phyloP scores from a whole-genome alignment of 2,329 filamentous ascomycete species.

The Fusarium devonianum region DNA sequence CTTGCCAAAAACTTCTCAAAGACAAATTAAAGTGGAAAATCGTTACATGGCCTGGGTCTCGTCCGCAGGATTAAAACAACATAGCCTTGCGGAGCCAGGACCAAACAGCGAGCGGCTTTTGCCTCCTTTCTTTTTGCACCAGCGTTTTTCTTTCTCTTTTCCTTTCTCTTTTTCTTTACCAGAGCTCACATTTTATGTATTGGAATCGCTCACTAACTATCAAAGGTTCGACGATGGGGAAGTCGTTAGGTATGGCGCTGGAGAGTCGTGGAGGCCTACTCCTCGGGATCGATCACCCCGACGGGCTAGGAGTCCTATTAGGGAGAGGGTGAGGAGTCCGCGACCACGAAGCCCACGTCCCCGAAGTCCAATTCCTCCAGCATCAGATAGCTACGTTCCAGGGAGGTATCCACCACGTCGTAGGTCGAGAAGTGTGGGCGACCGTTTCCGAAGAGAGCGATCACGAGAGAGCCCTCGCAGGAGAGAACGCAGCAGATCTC shows the following conservation, averaged over 20 bases:
- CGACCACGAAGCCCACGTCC: slow-evolving; percentile 51
- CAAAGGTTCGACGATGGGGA: slow-evolving; percentile 67
- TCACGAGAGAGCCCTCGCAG: slow-evolving; percentile 50
- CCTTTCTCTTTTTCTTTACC: not conserved
- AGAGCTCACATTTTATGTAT: not conserved
- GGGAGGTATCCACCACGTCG: slow-evolving; percentile 52
- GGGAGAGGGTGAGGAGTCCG: slow-evolving; percentile 46
- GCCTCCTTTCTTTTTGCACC: slow-evolving; percentile 5
- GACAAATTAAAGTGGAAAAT: too few species aligned
- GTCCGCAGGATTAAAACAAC: not conserved
- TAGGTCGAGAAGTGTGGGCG: slow-evolving; percentile 52
- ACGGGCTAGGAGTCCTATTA: slow-evolving; percentile 44
- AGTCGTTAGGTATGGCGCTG: slow-evolving; percentile 67
- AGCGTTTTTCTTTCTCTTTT: slow-evolving; percentile 7
- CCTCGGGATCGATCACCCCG: slow-evolving; percentile 58
- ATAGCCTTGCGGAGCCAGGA: not conserved
- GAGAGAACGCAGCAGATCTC: slow-evolving; percentile 48
- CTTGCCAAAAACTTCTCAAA: too few species aligned
- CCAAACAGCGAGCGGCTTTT: not conserved
- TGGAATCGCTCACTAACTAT: slow-evolving; percentile 16
- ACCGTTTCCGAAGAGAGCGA: slow-evolving; percentile 52
- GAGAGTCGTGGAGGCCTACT: slow-evolving; percentile 67
- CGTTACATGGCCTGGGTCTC: too few species aligned
- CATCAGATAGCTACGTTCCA: slow-evolving; percentile 57
- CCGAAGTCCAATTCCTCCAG: slow-evolving; percentile 47